Percentiles rank a stretch among this genome's conserved stretches.
These are phyloP conservation scores for Suhomyces kunorum DNA, from an alignment of 1,139 yeast genomes.

Conservation along the genomic window DNA sequence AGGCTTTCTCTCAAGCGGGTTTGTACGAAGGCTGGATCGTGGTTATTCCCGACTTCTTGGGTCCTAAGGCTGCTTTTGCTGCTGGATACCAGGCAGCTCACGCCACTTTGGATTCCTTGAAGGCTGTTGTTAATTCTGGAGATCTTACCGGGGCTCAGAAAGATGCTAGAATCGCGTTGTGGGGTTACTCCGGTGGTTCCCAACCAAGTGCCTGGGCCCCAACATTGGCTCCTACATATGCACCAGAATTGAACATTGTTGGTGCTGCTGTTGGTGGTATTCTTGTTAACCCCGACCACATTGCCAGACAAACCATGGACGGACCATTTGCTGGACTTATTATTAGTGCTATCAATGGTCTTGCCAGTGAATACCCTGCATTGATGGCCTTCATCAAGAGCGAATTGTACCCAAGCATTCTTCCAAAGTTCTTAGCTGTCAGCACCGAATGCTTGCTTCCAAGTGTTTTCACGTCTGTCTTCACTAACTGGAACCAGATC, in stretches of 20 bases:
- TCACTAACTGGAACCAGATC: neutral
- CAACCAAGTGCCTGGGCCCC: conserved; percentile 42
- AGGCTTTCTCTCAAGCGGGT: conserved; percentile 11
- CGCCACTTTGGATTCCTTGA: conserved; percentile 30
- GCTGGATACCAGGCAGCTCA: conserved; percentile 33
- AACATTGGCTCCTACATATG: conserved; percentile 32
- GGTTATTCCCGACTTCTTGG: conserved; percentile 37
- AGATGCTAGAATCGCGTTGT: conserved; percentile 28
- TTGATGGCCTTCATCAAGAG: conserved; percentile 6
- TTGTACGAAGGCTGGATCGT: conserved; percentile 31
- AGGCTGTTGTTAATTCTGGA: conserved; percentile 26
- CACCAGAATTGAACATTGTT: conserved; percentile 34
- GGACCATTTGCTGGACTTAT: conserved; percentile 29
- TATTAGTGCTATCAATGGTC: conserved; percentile 28
- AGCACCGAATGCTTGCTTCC: neutral
- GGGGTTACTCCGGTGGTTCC: conserved; percentile 44
- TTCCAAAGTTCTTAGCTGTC: neutral
- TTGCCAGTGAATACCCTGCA: conserved; percentile 30
- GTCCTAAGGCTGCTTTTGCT: conserved; percentile 29
- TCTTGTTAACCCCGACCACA: conserved; percentile 27
- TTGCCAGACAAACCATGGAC: conserved; percentile 26
- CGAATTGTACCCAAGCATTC: neutral
- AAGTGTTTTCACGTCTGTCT: neutral
- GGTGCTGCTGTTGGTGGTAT: conserved; percentile 38
- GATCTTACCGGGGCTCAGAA: conserved; percentile 26